Percentiles rank a stretch among this genome's conserved stretches.
Conservation (phyloP, 306 rosid genomes). For the Ormosia semicastrata region DNA sequence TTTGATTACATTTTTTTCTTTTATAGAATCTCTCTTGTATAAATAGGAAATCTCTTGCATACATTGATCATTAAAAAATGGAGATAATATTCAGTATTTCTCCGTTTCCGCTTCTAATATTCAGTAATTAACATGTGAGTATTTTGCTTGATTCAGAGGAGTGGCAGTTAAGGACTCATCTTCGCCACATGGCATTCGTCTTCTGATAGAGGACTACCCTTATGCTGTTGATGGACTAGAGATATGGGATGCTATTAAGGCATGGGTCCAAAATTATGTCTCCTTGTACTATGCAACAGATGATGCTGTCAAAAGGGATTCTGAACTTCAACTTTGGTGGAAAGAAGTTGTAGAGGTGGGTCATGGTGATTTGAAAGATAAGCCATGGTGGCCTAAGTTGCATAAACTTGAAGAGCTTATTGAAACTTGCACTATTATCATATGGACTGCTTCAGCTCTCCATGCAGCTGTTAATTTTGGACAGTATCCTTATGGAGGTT, state of each 20-base stretch:
- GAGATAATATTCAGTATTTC: too few relatives aligned
- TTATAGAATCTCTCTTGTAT: too few relatives aligned
- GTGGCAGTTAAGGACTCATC: conserved; percentile 62
- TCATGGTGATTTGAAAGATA: conserved; percentile 63
- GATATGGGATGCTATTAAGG: conserved; percentile 61
- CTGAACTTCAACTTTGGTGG: conserved; percentile 80
- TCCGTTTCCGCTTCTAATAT: too few relatives aligned
- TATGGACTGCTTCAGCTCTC: conserved; percentile 72
- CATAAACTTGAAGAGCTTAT: conserved; percentile 48
- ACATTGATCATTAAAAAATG: too few relatives aligned
- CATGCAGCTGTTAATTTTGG: conserved; percentile 87
- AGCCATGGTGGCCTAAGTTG: conserved; percentile 85
- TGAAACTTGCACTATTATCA: conserved; percentile 56
- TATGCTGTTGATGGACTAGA: conserved; percentile 84
- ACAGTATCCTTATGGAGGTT: conserved; percentile 76
- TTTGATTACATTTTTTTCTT: too few relatives aligned
- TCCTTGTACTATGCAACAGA: conserved; percentile 59
- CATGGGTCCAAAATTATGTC: conserved; percentile 70
- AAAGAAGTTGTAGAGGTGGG: conserved; percentile 67
- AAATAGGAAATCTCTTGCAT: too few relatives aligned
- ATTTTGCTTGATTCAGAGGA: conserved; percentile 50
- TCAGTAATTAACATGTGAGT: background rate
- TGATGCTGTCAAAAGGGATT: conserved; percentile 36
- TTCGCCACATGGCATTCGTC: conserved; percentile 52
- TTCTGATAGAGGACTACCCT: conserved; percentile 74